Base-by-base conservation (phyloP, 2,329 filamentous ascomycete genomes). In the Cordyceps cateniannulata region DNA sequence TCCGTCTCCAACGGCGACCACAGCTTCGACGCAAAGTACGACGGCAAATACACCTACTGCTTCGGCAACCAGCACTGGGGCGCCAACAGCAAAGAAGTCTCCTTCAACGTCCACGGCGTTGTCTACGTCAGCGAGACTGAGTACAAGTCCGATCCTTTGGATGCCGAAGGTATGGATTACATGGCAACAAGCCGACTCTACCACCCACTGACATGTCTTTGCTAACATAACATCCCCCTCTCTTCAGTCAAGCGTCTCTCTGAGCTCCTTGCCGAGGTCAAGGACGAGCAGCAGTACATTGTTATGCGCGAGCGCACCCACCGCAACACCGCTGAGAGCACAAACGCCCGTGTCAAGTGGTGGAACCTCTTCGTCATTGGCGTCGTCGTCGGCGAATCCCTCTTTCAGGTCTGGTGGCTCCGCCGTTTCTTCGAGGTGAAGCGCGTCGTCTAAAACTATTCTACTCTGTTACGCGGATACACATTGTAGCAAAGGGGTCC, bases 361-460 rank as follows among this genome's bases (percentile, higher is more conserved):
- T 99, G 95, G 95, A 97, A 95, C 76, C 84, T 98, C 69, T 98
- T 98, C 77, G 93, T 99, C 77, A 86, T 99, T 66, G 84, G 86
- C 61, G 87, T 98, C 55, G 84, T 99, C 65, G 82, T 96, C 66
- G 92, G 89, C 69, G 91, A 98, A 80, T 95, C 92, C 63, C 80
- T 97, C 66, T 99, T 99, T 82, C 95, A 99, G 80, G 93, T 99
- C 66, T 99, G 95, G 93, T 99, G 95, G 93, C 77, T 99, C 74
- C 95, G 96, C 80, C 86, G 95, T 72, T 99, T 99, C 84, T 97
- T 97, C 72, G 93, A 97, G 86, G 86, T 89, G 69, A 86, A 88
- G 79, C 80, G 85, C 55, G 84, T 87, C 56, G 83, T 87, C 66
- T 88, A 77, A 76, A 9, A 18, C 5, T 22, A 18, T 42, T 18